Base-by-base conservation (phyloP, 148 eudicot genomes). In the Spergularia marina region DNA sequence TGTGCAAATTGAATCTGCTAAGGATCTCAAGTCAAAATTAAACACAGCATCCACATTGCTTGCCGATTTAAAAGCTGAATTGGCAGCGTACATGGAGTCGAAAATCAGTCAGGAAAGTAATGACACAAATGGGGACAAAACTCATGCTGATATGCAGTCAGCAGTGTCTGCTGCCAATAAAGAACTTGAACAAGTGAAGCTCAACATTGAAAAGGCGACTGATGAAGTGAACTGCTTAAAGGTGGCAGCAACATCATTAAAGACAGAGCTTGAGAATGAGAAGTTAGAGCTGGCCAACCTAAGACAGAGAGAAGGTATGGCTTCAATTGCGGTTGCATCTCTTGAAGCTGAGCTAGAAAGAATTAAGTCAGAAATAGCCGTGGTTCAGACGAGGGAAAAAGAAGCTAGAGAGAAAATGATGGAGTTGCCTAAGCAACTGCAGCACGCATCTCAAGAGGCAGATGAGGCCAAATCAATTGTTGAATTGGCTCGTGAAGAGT, bases 231-330 rank as follows among this genome's bases (percentile, higher is more conserved):
- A 80, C 63, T 80, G 75, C 67, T 78, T 95, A 71, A 92, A 91
- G 83, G 79, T 81, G 63, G 92, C 92, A 0, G 88, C 96, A 56
- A 80, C 79, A 14, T 88, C 97, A 20, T 76, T 95, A 68, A 87
- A 92, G 76, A 25, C 82, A 0, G 94, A 92, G 76, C 84, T 95
- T 11, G 99, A 95, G 51, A 85, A 74, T 10, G 97, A 94, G 61
- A 89, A 89, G 73, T 53, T 78, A 10, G 90, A 87, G 53, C 86
- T 92, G 0, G 74, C 83, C 25, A 70, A 81, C 60, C 82, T 94
- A n/a, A 87, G 78, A 77, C 94, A 92, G 76, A 83, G 92, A 72
- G 96, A 95, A 85, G 97, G 96, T 10, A 92, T 89, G 92, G 98
- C 96, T 10, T 84, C 89, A 4, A 80, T 88, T 72, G 86, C 91